phyloP scores from a whole-genome alignment of 2,329 filamentous ascomycete genomes.

The Thelonectria olida region DNA sequence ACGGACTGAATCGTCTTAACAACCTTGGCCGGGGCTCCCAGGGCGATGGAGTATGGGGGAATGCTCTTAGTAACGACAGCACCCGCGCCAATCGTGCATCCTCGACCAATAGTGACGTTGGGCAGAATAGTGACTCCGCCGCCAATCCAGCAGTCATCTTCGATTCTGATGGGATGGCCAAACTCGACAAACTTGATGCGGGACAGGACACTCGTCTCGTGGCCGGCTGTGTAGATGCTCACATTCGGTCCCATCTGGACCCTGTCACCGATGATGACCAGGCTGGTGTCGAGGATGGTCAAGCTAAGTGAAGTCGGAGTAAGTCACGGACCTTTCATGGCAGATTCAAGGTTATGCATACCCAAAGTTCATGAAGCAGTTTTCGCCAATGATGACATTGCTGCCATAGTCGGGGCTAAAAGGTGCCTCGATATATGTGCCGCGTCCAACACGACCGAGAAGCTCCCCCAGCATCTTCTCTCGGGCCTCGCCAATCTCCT shows the following conservation, averaged over 20 bases:
- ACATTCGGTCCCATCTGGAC: slow-evolving; percentile 79
- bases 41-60: slow-evolving; percentile 56
- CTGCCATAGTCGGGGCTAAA: slow-evolving; percentile 72
- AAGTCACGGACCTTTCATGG: neutral
- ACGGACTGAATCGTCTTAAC: slow-evolving; percentile 55
- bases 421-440: slow-evolving; percentile 67
- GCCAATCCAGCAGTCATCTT: slow-evolving; percentile 65
- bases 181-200: slow-evolving; percentile 59
- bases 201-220: slow-evolving; percentile 70
- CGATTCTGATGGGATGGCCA: slow-evolving; percentile 56
- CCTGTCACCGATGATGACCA: slow-evolving; percentile 74
- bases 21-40: slow-evolving; percentile 58
- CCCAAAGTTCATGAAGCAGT: slow-evolving; percentile 69
- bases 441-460: slow-evolving; percentile 39
- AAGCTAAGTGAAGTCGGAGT: slow-evolving; percentile 43
- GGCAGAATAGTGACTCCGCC: slow-evolving; percentile 59
- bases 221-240: slow-evolving; percentile 74
- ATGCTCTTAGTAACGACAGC: slow-evolving; percentile 60
- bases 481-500: slow-evolving; percentile 16
- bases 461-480: slow-evolving; percentile 25
- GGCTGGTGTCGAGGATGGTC: slow-evolving; percentile 77
- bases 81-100: slow-evolving; percentile 59
- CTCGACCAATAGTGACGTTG: slow-evolving; percentile 61
- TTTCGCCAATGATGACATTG: slow-evolving; percentile 68
- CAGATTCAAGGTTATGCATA: slow-evolving; percentile 15